These are phyloP conservation scores for Symbiotaphrina buchneri DNA, from an alignment of 495 filamentous ascomycete species.

Conservation along the genomic window DNA sequence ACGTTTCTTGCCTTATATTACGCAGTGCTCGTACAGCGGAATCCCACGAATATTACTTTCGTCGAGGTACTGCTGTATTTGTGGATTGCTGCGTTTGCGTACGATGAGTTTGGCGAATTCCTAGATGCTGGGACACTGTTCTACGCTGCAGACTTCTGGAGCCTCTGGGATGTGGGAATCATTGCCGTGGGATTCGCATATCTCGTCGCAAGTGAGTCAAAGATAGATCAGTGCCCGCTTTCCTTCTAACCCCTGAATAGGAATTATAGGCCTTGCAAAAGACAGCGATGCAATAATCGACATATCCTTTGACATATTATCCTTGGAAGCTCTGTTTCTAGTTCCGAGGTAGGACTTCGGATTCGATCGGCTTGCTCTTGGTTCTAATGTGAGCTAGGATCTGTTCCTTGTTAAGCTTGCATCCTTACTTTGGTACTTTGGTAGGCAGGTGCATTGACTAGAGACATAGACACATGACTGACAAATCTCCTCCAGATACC, in stretches of 20 bases:
- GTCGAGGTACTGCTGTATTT: conserved; percentile 31
- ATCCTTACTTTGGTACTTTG: conserved; percentile 73
- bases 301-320: conserved; percentile 67
- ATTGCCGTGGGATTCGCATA: conserved; percentile 63
- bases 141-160: conserved; percentile 81
- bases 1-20: conserved; percentile 72
- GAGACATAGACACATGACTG: background rate
- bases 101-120: conserved; percentile 68
- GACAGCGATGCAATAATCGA: conserved; percentile 40
- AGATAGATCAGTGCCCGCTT: background rate
- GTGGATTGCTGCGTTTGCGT: conserved; percentile 69
- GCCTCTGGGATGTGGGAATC: conserved; percentile 68
- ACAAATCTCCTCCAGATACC: conserved; percentile 28
- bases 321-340: conserved; percentile 74
- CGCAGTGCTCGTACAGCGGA: conserved; percentile 46
- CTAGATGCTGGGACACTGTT: conserved; percentile 63
- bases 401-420: conserved; percentile 71
- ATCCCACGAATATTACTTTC: conserved; percentile 20
- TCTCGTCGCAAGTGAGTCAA: conserved; percentile 40
- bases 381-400: conserved; percentile 22
- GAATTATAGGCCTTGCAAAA: conserved; percentile 47
- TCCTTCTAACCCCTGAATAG: conserved; percentile 14
- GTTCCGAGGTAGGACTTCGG: conserved; percentile 39
- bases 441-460: conserved; percentile 16
- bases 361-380: background rate